Conservation (phyloP, 2,329 filamentous ascomycete species). For the Claviceps sp. region DNA sequence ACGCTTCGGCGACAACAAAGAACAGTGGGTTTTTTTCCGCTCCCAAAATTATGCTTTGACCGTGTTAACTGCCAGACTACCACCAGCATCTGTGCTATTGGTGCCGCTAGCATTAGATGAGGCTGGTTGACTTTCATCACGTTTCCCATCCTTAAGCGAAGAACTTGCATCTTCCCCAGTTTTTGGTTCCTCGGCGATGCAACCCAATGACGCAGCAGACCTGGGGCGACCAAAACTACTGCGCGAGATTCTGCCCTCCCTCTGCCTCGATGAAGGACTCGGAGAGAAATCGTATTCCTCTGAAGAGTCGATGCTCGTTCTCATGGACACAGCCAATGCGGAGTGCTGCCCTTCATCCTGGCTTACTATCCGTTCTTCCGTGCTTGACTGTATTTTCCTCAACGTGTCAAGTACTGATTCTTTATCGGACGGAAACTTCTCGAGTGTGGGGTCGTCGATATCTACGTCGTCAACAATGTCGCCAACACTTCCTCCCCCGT, state of each 20-base stretch:
- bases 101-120: neutral
- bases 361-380: slow-evolving; percentile 25
- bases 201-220: slow-evolving; percentile 28
- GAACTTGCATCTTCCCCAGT: slow-evolving; percentile 5
- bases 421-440: slow-evolving; percentile 32
- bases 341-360: slow-evolving; percentile 23
- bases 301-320: slow-evolving; percentile 23
- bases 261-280: slow-evolving; percentile 21
- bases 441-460: slow-evolving; percentile 33
- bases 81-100: slow-evolving; percentile 23
- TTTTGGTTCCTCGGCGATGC: slow-evolving; percentile 32
- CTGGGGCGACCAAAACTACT: slow-evolving; percentile 22
- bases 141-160: neutral
- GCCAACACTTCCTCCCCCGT: slow-evolving; percentile 8
- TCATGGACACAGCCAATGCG: slow-evolving; percentile 20
- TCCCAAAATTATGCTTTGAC: slow-evolving; percentile 1
- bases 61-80: slow-evolving; percentile 22
- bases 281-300: slow-evolving; percentile 22
- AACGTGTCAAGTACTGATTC: slow-evolving; percentile 31
- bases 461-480: slow-evolving; percentile 16
- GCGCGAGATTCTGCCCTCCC: slow-evolving; percentile 19
- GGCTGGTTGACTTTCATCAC: neutral
- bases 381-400: slow-evolving; percentile 31
- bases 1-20: too few species aligned
- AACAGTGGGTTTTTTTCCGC: neutral